Evolutionary conservation across 164 flowering plant genomes (phyloP).

Genomic region (Santalum album): DNA sequence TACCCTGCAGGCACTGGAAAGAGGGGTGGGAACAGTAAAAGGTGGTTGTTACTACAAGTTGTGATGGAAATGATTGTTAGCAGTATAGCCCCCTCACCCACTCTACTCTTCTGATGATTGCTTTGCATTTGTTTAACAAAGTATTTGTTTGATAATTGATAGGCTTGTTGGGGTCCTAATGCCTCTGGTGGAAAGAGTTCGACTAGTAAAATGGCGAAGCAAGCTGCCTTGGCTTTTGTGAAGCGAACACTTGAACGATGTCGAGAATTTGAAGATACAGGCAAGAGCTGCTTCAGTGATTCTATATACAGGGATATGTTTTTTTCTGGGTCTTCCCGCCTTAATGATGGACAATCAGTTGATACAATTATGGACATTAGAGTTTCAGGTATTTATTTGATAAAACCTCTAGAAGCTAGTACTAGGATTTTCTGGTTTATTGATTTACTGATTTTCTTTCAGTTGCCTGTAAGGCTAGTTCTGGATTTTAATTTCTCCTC

Average conservation of each 20-base stretch:
- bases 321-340: slow-evolving; percentile 31
- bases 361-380: slow-evolving; percentile 27
- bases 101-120: not conserved
- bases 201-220: slow-evolving; percentile 56
- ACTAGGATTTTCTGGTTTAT: not conserved
- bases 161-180: slow-evolving; percentile 56
- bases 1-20: too few species aligned
- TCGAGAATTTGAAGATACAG: slow-evolving; percentile 48
- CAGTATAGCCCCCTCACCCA: not conserved
- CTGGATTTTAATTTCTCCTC: slow-evolving; percentile 8
- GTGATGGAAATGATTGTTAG: too few species aligned
- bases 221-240: slow-evolving; percentile 58
- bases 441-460: not conserved
- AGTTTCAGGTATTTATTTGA: slow-evolving; percentile 36
- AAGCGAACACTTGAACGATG: slow-evolving; percentile 52
- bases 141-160: slow-evolving; percentile 25
- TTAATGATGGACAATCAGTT: slow-evolving; percentile 21
- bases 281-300: slow-evolving; percentile 74
- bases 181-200: slow-evolving; percentile 58
- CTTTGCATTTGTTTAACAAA: not conserved
- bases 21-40: too few species aligned
- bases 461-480: not conserved
- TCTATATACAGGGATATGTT: slow-evolving; percentile 47
- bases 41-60: not conserved
- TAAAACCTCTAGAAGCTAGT: too few species aligned